These are phyloP conservation scores for Pseudocercospora crystallina DNA, from an alignment of 2,329 filamentous ascomycete genomes.

Conservation along the genomic window DNA sequence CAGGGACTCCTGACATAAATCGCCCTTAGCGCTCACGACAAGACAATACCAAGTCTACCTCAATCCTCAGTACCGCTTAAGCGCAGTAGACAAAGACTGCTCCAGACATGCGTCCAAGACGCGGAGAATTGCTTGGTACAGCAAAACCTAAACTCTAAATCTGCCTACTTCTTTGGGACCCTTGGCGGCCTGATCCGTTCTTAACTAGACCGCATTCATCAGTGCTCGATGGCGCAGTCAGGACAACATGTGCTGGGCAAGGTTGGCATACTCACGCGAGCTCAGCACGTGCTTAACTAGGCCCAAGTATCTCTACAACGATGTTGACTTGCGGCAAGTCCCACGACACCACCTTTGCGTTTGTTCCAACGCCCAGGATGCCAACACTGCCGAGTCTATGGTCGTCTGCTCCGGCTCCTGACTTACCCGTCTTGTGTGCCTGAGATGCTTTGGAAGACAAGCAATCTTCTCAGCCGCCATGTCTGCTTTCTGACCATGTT, in stretches of 20 bases:
- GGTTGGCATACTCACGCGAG: neutral
- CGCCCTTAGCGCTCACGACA: neutral
- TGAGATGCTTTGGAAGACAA: too few species aligned
- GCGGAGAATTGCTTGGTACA: conserved; percentile 4
- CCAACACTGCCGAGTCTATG: conserved; percentile 15
- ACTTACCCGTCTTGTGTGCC: conserved; percentile 7
- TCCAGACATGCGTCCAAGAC: too few species aligned
- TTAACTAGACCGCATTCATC: neutral
- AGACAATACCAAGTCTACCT: conserved; percentile 2
- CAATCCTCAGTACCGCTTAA: too few species aligned
- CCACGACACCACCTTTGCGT: too few species aligned
- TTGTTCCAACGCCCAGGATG: conserved; percentile 8
- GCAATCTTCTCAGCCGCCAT: too few species aligned
- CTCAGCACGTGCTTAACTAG: too few species aligned
- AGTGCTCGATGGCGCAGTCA: conserved; percentile 1
- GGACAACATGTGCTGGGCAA: neutral
- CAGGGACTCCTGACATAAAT: too few species aligned
- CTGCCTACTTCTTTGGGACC: neutral
- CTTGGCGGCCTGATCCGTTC: conserved; percentile 1
- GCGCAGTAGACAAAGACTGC: too few species aligned
- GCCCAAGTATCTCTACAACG: too few species aligned
- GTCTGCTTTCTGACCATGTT: too few species aligned
- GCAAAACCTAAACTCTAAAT: conserved; percentile 4
- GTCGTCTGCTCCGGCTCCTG: neutral
- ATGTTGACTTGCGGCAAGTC: too few species aligned